These are phyloP conservation scores for Mesembryanthemum crystallinum DNA, from an alignment of 148 eudicot genomes.

Conservation along the genomic window DNA sequence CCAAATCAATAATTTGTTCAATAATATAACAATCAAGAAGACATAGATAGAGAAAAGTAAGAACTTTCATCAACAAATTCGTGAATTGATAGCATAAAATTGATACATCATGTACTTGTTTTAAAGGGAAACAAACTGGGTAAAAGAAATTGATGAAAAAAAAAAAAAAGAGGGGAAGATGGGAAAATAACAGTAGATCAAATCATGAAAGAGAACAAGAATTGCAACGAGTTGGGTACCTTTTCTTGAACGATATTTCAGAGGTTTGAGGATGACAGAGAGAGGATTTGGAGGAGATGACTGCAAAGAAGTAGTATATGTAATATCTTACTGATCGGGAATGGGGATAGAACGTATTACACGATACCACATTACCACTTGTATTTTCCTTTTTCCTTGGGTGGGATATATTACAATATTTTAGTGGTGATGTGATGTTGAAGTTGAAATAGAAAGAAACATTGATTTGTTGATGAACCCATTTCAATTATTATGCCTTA, in stretches of 20 bases:
- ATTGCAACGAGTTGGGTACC: conserved; percentile 10
- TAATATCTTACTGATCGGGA: background rate
- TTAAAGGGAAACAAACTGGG: background rate
- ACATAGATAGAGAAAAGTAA: background rate
- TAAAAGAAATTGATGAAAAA: background rate
- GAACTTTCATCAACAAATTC: background rate
- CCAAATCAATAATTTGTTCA: background rate
- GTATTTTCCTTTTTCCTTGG: no score
- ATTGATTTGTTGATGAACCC: background rate
- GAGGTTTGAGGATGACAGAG: conserved; percentile 3
- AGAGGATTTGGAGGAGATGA: background rate
- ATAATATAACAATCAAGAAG: background rate
- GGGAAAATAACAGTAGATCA: no score
- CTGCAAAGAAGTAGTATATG: no score
- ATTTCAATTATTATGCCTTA: no score
- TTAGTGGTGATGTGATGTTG: conserved; percentile 8
- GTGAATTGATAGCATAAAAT: background rate
- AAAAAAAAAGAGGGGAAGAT: no score
- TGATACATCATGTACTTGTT: no score
- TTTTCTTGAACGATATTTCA: background rate
- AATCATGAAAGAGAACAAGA: background rate
- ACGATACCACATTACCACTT: background rate
- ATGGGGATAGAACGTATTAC: background rate
- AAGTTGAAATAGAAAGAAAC: conserved; percentile 1
- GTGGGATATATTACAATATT: no score